Evolutionary conservation across 371 early-diverging fungal genomes (phyloP), one percentile per base, ranked within the genome.

Genomic region (Dinochytrium kinnereticum): DNA sequence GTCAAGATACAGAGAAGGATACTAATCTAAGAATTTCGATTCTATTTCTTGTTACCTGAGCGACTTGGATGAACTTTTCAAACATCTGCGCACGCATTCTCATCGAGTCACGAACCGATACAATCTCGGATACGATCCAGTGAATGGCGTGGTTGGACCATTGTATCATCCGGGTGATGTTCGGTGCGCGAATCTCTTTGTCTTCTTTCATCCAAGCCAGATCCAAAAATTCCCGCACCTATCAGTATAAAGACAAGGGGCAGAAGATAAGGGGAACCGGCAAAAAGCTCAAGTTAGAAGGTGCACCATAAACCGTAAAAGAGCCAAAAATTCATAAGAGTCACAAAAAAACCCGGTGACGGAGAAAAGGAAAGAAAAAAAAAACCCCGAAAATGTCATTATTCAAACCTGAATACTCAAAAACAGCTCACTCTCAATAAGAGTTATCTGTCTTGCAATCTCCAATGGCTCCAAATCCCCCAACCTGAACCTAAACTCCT

Each of bases 401-500:
- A 61, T 24, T 34, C 26, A 1, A 68, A 82, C 86, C 76, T 84
- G 83, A 5, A 88, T 81, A 2, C 68, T 72, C 0, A 68, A 51
- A 73, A 88, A 88, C 44, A 88, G 64, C n/a, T 87, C 85, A 44
- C 80, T 79, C 70, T 88, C 89, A 17, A 88, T 80, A 59, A 98
- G 82, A 0, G 96, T 96, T 67, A 98, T 78, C 80, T 98, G 98
- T 15, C 99, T 87, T 0, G 97, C 97, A 34, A 98, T 71, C 79
- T 98, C 99, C 28, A 95, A 77, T 0, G 98, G 93, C 78, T 97
- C 95, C 26, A 96, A 81, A 61, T 98, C 97, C 51, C 91, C 69
- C 33, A 97, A 85, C 64, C 86, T 89, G 71, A 83, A 57, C 51
- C 68, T 78, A 71, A 80, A 31, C 40, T 77, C 79, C 24, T 65